Base-by-base conservation (phyloP, 139 green algal genomes). In the Picochlorum sp. region DNA sequence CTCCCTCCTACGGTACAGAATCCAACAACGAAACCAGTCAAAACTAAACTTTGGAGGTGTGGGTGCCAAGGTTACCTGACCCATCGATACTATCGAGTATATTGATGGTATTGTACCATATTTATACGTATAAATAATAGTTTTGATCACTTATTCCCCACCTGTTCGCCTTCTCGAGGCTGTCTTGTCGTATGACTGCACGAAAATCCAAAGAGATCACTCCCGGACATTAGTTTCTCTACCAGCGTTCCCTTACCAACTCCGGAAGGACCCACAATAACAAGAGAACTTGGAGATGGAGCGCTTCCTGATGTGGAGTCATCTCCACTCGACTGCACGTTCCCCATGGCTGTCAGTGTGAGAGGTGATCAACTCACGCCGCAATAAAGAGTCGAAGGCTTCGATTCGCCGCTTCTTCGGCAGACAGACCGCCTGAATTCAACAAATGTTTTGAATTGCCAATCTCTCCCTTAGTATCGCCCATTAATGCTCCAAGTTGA, bases 171-270 rank as follows among this genome's bases (percentile, higher is more conserved):
- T 7, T 63, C 36, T 0, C 87, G 67, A 0, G 85, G 80, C 12
- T 62, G 30, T 1, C 87, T 58, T 0, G 87, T 94, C 10, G 87
- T 93, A 65, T 95, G 87, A 32, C 63, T 82, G 20, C 86, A 85
- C 2, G 70, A 86, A 64, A 94, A 91, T 37, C 80, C 87, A 52
- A 84, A 94, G 5, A 61, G 57, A 20, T 79, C 49, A 12, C 65
- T 71, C 3, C 64, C 45, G 1, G 63, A 49, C 57, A 85, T 77
- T 2, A 95, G 70, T 14, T 65, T 63, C 22, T 77, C 65, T 26
- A 93, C 86, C 9, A 94, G 73, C 1, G 86, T 94, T 55, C 86
- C 83, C 63, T 95, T 95, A 31, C 87, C 87, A 4, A 95, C 87
- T 1, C 87, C 87, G 13, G 76, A 88, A 0, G 87, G 87, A 10